Base-by-base conservation (phyloP, 1,284 basidiomycete genomes). In the Wolfiporia cocos region DNA sequence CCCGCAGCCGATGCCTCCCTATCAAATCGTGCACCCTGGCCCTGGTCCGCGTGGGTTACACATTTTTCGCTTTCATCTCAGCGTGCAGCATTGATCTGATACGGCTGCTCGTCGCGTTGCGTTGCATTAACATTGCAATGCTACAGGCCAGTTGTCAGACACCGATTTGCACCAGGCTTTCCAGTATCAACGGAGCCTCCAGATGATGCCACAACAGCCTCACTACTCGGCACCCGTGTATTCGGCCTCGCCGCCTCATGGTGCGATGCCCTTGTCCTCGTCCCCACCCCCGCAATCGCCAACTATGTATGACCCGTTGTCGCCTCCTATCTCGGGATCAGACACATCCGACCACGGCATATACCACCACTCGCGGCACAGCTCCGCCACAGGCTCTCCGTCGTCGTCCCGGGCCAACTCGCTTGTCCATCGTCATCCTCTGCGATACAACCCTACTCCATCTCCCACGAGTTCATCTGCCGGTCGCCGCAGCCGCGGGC, bases 301-400 rank as follows among this genome's bases (percentile, higher is more conserved):
- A 63, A 74, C 80, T 67, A 74, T 83, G 67, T 86, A 86, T 65
- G 82, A 84, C 67, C 78, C 85, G 60, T 69, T 86, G 56, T 86
- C 84, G 42, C 85, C 86, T 63, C 83, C 81, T 65, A 71, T 86
- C 59, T 87, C 84, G 67, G 85, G 85, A 68, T 87, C 86, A 67
- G 86, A 88, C 66, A 84, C 83, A 57, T 86, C 84, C 57, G 81
- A 71, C 54, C 83, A 86, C 74, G 81, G 81, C 55, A 64, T 81
- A 51, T 86, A 87, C 72, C 73, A 74, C 42, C 76, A 81, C 61
- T 85, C 82, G 48, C 65, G 74, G 59, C 85, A 85, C 69, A 82
- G 78, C 61, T 84, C 80, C 61, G 78, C 78, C 57, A 76, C 80
- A 43, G 81, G 81, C 54, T 86, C 83, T 46, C 81, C 84, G 39